Percentiles rank a stretch among this genome's conserved stretches.
Conservation (phyloP, 1,284 basidiomycete species). For the Chondrostereum purpureum region DNA sequence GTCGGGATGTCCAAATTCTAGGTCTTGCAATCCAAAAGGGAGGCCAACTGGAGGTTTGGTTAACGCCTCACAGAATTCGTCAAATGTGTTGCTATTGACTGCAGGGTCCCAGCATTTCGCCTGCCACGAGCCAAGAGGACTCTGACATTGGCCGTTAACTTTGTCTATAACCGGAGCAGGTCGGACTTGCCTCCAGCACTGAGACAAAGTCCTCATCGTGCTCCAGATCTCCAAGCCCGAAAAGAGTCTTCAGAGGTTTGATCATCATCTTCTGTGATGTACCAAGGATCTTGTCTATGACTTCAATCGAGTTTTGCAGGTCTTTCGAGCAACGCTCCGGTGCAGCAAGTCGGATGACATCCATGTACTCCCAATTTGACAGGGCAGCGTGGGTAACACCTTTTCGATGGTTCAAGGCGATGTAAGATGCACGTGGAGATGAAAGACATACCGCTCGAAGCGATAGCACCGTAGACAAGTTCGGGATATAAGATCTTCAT, state of each 20-base stretch:
- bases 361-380: conserved; percentile 81
- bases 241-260: conserved; percentile 56
- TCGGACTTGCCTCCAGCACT: conserved; percentile 45
- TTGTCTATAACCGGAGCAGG: background rate
- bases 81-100: conserved; percentile 55
- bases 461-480: conserved; percentile 87
- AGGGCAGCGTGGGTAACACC: conserved; percentile 71
- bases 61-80: conserved; percentile 67
- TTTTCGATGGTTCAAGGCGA: conserved; percentile 25
- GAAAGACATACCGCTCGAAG: conserved; percentile 64
- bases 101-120: conserved; percentile 68
- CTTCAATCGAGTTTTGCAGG: conserved; percentile 57
- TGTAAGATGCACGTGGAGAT: conserved; percentile 1
- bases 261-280: conserved; percentile 25
- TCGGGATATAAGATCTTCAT: conserved; percentile 87
- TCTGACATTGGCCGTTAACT: conserved; percentile 16
- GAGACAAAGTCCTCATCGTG: conserved; percentile 79
- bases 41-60: conserved; percentile 36
- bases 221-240: conserved; percentile 61
- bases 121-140: conserved; percentile 42
- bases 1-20: conserved; percentile 37
- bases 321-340: conserved; percentile 66
- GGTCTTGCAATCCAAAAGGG: conserved; percentile 16
- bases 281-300: conserved; percentile 58
- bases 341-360: conserved; percentile 75